Evolutionary conservation across 495 filamentous ascomycete genomes (phyloP).

Genomic region (Xylaria grammica): DNA sequence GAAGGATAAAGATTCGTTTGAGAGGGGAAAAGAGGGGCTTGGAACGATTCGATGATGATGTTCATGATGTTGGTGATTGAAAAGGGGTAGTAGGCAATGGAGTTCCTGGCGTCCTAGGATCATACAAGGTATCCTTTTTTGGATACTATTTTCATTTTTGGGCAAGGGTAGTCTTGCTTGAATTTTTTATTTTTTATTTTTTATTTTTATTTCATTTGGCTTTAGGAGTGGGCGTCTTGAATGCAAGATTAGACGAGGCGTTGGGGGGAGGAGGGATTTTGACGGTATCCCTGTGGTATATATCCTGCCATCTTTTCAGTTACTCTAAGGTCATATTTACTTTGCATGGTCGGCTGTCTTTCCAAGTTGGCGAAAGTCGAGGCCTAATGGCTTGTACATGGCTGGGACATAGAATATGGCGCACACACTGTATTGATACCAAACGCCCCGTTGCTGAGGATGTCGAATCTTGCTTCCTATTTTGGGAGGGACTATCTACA

Average conservation of each 20-base stretch:
- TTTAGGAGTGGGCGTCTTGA: slow-evolving; percentile 5
- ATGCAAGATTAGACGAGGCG: slow-evolving; percentile 23
- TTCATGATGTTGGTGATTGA: background rate
- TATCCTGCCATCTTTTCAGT: slow-evolving; percentile 6
- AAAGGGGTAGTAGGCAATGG: background rate
- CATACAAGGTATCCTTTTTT: background rate
- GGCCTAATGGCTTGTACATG: background rate
- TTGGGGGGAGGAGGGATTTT: slow-evolving; percentile 11
- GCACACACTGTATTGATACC: slow-evolving; percentile 11
- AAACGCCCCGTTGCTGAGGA: slow-evolving; percentile 13
- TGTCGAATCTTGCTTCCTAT: slow-evolving; percentile 20
- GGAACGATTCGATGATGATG: background rate
- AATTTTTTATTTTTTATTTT: no score
- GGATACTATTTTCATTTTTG: slow-evolving; percentile 3
- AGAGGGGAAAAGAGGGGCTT: no score
- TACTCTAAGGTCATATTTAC: background rate
- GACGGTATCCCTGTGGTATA: slow-evolving; percentile 4
- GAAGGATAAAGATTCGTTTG: no score
- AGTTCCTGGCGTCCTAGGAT: background rate
- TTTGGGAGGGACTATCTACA: background rate
- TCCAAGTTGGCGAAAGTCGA: background rate
- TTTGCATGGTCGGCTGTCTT: background rate
- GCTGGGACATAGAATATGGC: background rate
- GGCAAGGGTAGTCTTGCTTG: background rate
- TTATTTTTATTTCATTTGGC: background rate